These are phyloP conservation scores for Nephelium lappaceum DNA, from an alignment of 345 rosid genomes.

Conservation along the genomic window DNA sequence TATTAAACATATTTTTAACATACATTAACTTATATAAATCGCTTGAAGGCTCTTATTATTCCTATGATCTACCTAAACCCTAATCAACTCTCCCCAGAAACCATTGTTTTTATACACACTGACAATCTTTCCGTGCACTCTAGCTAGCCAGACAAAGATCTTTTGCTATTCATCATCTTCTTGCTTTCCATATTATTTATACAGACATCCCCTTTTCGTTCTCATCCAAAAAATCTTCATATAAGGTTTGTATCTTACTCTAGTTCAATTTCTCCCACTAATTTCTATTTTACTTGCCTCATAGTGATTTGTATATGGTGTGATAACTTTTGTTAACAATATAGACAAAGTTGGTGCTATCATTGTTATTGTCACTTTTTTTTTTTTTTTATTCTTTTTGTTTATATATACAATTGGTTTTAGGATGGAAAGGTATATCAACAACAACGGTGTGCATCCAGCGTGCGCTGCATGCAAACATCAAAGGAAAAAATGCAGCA, in stretches of 20 bases:
- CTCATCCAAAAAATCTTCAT: background rate
- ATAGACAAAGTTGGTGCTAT: background rate
- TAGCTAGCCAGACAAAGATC: slow-evolving; percentile 6
- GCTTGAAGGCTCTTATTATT: slow-evolving; percentile 36
- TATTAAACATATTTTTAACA: slow-evolving; percentile 6
- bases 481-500: slow-evolving; percentile 55
- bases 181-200: slow-evolving; percentile 23
- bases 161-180: slow-evolving; percentile 22
- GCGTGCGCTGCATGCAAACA: slow-evolving; percentile 80
- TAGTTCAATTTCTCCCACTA: background rate
- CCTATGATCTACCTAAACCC: slow-evolving; percentile 54
- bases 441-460: slow-evolving; percentile 25
- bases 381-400: background rate
- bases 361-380: background rate
- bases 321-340: slow-evolving; percentile 1
- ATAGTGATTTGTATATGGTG: background rate
- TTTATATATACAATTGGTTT: background rate
- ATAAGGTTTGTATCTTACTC: slow-evolving; percentile 24
- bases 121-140: slow-evolving; percentile 44
- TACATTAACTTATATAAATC: background rate
- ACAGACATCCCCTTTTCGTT: slow-evolving; percentile 27
- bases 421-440: slow-evolving; percentile 36
- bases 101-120: background rate
- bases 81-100: slow-evolving; percentile 35
- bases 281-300: background rate